Percentiles rank a stretch among this genome's conserved stretches.
phyloP scores from a whole-genome alignment of 306 rosid species.

The Vigna unguiculata region DNA sequence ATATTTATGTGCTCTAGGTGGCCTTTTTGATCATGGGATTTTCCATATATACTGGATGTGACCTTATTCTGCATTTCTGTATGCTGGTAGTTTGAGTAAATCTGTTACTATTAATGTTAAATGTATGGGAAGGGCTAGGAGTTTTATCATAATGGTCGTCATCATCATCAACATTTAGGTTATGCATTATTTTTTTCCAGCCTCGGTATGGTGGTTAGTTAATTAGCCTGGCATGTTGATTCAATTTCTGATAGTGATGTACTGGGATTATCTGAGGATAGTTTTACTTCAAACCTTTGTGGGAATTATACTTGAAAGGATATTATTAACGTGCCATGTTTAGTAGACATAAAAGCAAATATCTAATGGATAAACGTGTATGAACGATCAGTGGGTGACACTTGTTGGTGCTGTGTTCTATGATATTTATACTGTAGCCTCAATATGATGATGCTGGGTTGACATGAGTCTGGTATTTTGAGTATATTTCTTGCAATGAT shows the following conservation, averaged over 20 bases:
- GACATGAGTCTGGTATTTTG: neutral
- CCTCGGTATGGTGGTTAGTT: conserved; percentile 24
- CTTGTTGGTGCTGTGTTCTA: neutral
- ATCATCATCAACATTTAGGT: conserved; percentile 23
- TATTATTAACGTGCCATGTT: conserved; percentile 26
- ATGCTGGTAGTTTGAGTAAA: conserved; percentile 17
- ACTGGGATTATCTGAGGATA: neutral
- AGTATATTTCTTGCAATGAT: neutral
- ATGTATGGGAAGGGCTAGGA: neutral
- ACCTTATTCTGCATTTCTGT: neutral
- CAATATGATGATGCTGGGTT: neutral
- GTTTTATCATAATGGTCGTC: neutral
- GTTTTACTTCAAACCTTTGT: neutral
- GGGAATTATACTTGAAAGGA: neutral
- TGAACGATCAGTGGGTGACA: neutral
- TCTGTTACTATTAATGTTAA: conserved; percentile 9
- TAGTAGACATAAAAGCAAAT: conserved; percentile 4
- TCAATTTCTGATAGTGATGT: conserved; percentile 11
- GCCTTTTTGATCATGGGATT: conserved; percentile 10
- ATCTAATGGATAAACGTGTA: conserved; percentile 24
- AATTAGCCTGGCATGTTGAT: conserved; percentile 15
- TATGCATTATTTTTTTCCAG: conserved; percentile 15
- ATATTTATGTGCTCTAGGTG: conserved; percentile 16
- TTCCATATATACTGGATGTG: conserved; percentile 25
- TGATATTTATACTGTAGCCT: neutral